These are phyloP conservation scores for Sugiyamaella qingdaonensis DNA, from an alignment of 805 yeast genomes.

Conservation along the genomic window DNA sequence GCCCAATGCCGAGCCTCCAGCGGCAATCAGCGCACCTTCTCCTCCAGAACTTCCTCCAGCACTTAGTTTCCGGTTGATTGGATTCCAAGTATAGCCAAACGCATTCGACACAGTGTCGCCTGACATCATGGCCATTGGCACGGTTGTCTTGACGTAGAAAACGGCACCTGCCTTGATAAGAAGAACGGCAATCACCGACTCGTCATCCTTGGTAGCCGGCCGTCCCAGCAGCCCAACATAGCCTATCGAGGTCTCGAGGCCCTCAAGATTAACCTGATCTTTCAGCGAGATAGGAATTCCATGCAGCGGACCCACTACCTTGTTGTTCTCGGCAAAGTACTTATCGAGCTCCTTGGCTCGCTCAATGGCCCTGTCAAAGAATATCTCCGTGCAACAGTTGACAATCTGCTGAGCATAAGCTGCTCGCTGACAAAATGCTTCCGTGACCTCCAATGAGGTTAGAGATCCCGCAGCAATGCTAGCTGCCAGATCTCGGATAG, in stretches of 20 bases:
- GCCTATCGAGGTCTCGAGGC: conserved; percentile 60
- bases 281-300: conserved; percentile 65
- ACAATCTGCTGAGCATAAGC: conserved; percentile 53
- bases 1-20: conserved; percentile 50
- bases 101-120: conserved; percentile 43
- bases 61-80: conserved; percentile 42
- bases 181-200: conserved; percentile 38
- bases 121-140: conserved; percentile 49
- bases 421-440: conserved; percentile 56
- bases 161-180: conserved; percentile 49
- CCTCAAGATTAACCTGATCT: conserved; percentile 52
- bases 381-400: conserved; percentile 36
- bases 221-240: conserved; percentile 47
- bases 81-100: conserved; percentile 46
- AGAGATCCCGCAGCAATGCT: conserved; percentile 30
- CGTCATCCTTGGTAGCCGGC: conserved; percentile 42
- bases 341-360: conserved; percentile 55
- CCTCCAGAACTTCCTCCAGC: conserved; percentile 59
- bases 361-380: conserved; percentile 54
- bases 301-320: conserved; percentile 57
- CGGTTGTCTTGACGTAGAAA: conserved; percentile 51
- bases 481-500: conserved; percentile 7
- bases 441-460: conserved; percentile 44
- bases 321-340: conserved; percentile 42
- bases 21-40: conserved; percentile 45